Evolutionary conservation across 371 early-diverging fungal species (phyloP).

Genomic region (Funneliformis caledonium): DNA sequence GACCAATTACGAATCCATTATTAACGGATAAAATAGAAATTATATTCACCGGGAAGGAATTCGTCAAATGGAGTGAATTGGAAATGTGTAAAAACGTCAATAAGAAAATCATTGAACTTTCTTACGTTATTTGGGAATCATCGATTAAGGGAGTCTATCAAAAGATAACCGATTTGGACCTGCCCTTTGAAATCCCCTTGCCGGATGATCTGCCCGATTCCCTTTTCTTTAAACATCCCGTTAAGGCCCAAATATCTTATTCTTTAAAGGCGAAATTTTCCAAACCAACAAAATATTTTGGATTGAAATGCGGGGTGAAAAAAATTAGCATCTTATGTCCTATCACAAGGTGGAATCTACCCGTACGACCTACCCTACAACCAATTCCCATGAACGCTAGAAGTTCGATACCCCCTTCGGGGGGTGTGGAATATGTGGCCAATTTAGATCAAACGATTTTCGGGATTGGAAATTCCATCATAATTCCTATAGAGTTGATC

Average conservation of each 20-base stretch:
- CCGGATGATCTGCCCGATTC: not conserved
- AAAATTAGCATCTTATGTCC: not conserved
- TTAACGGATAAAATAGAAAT: not conserved
- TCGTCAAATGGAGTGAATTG: not conserved
- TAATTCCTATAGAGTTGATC: not conserved
- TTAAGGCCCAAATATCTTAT: not conserved
- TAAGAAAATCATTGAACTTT: not conserved
- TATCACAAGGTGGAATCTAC: not conserved
- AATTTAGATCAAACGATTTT: not conserved
- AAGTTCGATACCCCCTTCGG: not conserved
- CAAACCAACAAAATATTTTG: not conserved
- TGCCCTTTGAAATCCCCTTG: not conserved
- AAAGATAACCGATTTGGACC: not conserved
- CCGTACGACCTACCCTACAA: not conserved
- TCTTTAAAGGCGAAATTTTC: not conserved
- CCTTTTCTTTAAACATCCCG: not conserved
- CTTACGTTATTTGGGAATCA: not conserved
- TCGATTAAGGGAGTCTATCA: not conserved
- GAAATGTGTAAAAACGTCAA: not conserved
- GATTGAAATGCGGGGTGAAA: not conserved
- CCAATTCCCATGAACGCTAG: not conserved
- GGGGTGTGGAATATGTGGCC: not conserved
- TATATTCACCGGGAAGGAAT: conserved; percentile 1
- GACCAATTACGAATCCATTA: not conserved
- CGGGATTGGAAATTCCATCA: not conserved